Evolutionary conservation across 306 rosid species (phyloP), one percentile per base, ranked within the genome.

Genomic region (Rosa persica): DNA sequence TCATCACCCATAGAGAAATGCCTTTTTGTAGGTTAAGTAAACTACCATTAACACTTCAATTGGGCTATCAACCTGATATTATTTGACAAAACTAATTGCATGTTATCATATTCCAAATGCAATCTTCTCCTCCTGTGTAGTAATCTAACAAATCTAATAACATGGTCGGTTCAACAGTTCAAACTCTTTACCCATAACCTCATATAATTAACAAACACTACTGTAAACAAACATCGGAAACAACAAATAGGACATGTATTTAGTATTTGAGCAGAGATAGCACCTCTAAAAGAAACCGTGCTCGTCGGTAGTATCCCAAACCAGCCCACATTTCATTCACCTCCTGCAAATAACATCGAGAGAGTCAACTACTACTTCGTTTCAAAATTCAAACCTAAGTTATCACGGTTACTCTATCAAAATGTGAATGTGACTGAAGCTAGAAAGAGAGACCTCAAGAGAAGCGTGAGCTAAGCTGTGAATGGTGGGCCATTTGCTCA

Each of bases 311-410:
- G 88, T 94, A 94, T 42, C 97, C 97, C 87, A 94, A 80, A 77
- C 98, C 98, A 42, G 97, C 97, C 98, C 96, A 94, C 93, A 90
- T 82, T 69, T 94, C 98, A 81, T 94, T 94, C 72, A 94, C 97
- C 81, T 94, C 96, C 98, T 93, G 89, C 81, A 83, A 8, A 77
- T 42, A 64, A 67, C 65, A 60, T 47, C 8, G 4, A 8, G 75
- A 72, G 5, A 58, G 16, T 58, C 6, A 57, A 23, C n/a, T 8
- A 54, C 60, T 54, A 30, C 36, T 30, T 30, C 36, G 36, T 30
- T 30, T 30, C 36, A 3, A 30, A 30, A 3, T 30, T 30, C 36
- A 30, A 30, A 30, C 36, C 36, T 30, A 30, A 30, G 36, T 30
- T 30, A 30, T 4, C 57, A 12, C 13, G n/a, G 57, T 5, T 51